phyloP scores from a whole-genome alignment of 441 rosid genomes.

The Melastoma candidum region DNA sequence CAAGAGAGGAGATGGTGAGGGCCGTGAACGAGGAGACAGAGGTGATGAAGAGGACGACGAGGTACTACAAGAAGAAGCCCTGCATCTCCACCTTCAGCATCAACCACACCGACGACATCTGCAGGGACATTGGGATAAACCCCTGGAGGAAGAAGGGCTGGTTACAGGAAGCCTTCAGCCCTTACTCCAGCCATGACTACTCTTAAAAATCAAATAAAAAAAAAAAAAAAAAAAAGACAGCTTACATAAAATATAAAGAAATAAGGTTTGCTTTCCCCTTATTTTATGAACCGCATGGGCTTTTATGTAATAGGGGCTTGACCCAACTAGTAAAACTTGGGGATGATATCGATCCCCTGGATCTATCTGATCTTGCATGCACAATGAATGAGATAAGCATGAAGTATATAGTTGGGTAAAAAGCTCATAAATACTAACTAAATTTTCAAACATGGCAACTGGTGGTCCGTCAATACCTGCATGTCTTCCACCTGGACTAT shows the following conservation, averaged over 20 bases:
- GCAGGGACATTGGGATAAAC: slow-evolving; percentile 76
- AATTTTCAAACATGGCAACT: too few relatives aligned
- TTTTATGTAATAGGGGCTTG: too few relatives aligned
- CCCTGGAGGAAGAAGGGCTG: slow-evolving; percentile 57
- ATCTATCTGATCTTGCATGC: too few relatives aligned
- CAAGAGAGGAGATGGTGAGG: slow-evolving; percentile 47
- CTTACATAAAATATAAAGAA: too few relatives aligned
- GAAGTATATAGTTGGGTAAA: too few relatives aligned
- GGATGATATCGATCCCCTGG: too few relatives aligned
- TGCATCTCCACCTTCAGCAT: slow-evolving; percentile 87
- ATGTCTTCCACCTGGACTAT: slow-evolving; percentile 7
- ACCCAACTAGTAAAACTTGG: too few relatives aligned
- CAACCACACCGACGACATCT: slow-evolving; percentile 70
- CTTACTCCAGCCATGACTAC: slow-evolving; percentile 52
- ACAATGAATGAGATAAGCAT: too few relatives aligned
- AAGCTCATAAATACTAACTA: too few relatives aligned
- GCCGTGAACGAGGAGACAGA: slow-evolving; percentile 43
- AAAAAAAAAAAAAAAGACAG: too few relatives aligned
- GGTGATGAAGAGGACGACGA: slow-evolving; percentile 44
- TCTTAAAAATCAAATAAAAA: neutral
- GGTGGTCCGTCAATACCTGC: neutral
- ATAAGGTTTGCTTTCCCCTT: too few relatives aligned
- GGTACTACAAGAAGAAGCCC: slow-evolving; percentile 69
- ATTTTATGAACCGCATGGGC: too few relatives aligned
- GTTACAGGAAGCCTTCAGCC: slow-evolving; percentile 64